phyloP scores from a whole-genome alignment of 176 grass and related monocot species.

The Puccinellia tenuiflora region DNA sequence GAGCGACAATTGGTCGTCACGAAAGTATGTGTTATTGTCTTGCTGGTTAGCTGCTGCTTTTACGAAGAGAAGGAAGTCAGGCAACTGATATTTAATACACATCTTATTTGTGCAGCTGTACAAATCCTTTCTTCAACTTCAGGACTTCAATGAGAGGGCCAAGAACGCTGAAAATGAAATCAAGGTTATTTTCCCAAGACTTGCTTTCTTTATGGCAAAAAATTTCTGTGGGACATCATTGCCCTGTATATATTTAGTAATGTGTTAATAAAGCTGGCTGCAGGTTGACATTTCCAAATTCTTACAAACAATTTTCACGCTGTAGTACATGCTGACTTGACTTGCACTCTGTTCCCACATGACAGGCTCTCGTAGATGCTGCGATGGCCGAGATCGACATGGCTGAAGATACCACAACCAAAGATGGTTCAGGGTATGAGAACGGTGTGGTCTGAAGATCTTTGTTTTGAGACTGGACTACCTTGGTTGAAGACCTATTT shows the following conservation, averaged over 20 bases:
- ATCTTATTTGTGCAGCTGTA: constrained; percentile 41
- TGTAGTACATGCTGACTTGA: not conserved
- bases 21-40: constrained; percentile 30
- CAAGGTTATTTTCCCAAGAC: constrained; percentile 30
- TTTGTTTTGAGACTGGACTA: not conserved
- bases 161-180: constrained; percentile 66
- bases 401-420: constrained; percentile 48
- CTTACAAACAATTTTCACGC: not conserved
- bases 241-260: not conserved
- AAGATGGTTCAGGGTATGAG: constrained; percentile 55
- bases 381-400: constrained; percentile 56
- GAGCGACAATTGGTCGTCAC: constrained; percentile 53
- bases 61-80: not conserved
- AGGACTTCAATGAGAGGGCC: constrained; percentile 62
- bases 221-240: not conserved
- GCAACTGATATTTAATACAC: not conserved
- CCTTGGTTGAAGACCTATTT: not conserved
- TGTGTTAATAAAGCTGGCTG: not conserved
- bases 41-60: constrained; percentile 11
- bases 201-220: not conserved
- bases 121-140: constrained; percentile 61
- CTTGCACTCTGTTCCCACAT: not conserved
- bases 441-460: constrained; percentile 46
- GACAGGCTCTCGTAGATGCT: constrained; percentile 50
- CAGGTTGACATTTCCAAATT: too few relatives aligned